Evolutionary conservation across 306 rosid genomes (phyloP), one percentile per base, ranked within the genome.

Genomic region (Macrotyloma uniflorum): DNA sequence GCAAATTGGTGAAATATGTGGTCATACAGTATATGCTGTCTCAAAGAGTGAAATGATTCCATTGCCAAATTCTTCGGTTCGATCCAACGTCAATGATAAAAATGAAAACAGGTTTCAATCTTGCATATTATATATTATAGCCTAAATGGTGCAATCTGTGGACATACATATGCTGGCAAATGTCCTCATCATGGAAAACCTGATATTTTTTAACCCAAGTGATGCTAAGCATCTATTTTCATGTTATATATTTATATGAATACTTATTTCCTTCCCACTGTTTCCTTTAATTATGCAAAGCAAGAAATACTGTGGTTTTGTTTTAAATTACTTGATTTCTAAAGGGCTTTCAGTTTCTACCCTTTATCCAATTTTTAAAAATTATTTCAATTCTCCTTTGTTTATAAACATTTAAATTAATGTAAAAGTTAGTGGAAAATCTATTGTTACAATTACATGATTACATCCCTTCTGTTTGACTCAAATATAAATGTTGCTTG

Each of bases 21-120:
- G 99, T 54, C 99, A 93, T 43, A 45, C 87, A 30, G 88, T 96
- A 38, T 96, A 96, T 80, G 96, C 90, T 22, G 79, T 96, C 87
- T 69, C 94, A 58, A 90, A 93, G 89, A 96, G 91, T 80, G 91
- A 84, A 85, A 96, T 96, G 94, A 91, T 96, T 80, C 93, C 97
- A 35, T 71, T 96, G 72, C 97, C 97, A 55, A 89, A 91, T 87
- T 83, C 98, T 85, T 72, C 93, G 19, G 96, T 80, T 85, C 91
- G 72, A 77, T 81, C 94, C 55, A 79, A 85, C 77, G 86, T 88
- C 73, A 78, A 79, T 86, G 87, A 90, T 82, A 89, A 74, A 82
- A 89, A 78, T 77, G 99, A 96, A 85, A 91, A 90, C 98, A 96
- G 99, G 99, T 96, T 84, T 83, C 81, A 85, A 79, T 81, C 85